Base-by-base conservation (phyloP, 2,329 filamentous ascomycete genomes). In the Herpomyces periplanetae region DNA sequence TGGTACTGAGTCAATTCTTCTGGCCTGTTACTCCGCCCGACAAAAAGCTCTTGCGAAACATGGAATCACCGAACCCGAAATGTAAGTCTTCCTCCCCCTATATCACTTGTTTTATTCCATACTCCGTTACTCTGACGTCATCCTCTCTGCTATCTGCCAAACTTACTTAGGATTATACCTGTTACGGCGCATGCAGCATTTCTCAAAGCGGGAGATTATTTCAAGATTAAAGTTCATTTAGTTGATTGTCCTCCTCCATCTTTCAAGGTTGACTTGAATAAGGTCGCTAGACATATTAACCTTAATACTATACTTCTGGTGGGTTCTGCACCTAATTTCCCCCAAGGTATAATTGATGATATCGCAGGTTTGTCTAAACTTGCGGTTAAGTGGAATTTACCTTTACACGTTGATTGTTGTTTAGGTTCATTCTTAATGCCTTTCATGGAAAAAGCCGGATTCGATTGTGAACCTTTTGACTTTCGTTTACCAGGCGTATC, bases 301-400 rank as follows among this genome's bases (percentile, higher is more conserved):
- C 54, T 62, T 31, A 96, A 96, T 44, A 96, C 80, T 0, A 44
- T 91, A 24, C 47, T 96, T 11, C 58, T 96, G 3, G 80, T 91
- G 19, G 80, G 80, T 18, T 85, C 68, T 2, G 73, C 80, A 0
- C 80, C 80, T 23, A 96, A 91, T 47, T 96, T 88, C 41, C 80
- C 80, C 14, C 80, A 96, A 36, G 80, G 80, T 24, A 85, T 96
- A 34, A 80, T 96, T 27, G 80, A 96, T 38, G 71, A 91, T 37
- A 88, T 96, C 29, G 43, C 63, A 1, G 52, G 55, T 1, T 55
- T 96, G 16, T 87, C 73, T 21, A 62, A 59, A 23, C 51, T 96
- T 3, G 80, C 80, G 0, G 34, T 63, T 13, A 59, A 59, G 32
- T 60, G 65, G 34, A 63, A 60, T 32, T 45, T 88, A 10, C 73